Percentiles rank a stretch among this genome's conserved stretches.
phyloP scores from a whole-genome alignment of 768 basidiomycete species.

The Krasilnikovozyma curviuscula region DNA sequence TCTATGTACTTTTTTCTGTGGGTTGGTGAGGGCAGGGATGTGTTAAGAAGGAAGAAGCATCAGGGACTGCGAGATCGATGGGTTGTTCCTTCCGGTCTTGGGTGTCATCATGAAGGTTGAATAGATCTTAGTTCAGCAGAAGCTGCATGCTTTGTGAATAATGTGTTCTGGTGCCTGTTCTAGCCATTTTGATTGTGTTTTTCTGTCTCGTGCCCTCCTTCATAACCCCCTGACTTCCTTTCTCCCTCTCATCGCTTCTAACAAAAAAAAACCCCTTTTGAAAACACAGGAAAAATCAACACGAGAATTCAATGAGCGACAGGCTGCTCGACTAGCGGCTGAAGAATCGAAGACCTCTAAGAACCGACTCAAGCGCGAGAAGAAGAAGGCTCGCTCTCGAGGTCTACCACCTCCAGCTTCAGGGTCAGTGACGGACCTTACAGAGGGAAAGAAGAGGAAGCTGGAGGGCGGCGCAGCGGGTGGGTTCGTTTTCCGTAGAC shows the following conservation, averaged over 20 bases:
- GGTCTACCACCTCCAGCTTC: background rate
- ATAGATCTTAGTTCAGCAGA: background rate
- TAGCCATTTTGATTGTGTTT: background rate
- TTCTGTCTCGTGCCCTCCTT: background rate
- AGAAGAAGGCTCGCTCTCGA: slow-evolving; percentile 64
- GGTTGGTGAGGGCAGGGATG: background rate
- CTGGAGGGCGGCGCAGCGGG: slow-evolving; percentile 47
- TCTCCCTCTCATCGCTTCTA: background rate
- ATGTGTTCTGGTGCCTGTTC: background rate
- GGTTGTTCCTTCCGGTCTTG: background rate
- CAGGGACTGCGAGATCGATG: too few species aligned
- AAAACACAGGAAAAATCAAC: slow-evolving; percentile 53
- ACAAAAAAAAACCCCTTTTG: background rate
- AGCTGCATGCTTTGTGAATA: background rate
- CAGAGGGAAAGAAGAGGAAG: slow-evolving; percentile 56
- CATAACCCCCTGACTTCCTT: background rate
- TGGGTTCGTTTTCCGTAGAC: slow-evolving; percentile 41
- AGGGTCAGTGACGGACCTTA: slow-evolving; percentile 17
- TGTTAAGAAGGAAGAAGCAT: background rate
- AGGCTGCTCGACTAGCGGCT: slow-evolving; percentile 45
- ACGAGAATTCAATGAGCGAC: slow-evolving; percentile 58
- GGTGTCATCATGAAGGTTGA: background rate
- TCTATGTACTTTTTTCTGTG: background rate
- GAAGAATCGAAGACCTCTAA: slow-evolving; percentile 82
- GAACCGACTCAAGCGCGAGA: slow-evolving; percentile 81